Conservation (phyloP, 2,329 filamentous ascomycete genomes). For the Aspergillus tanneri region DNA sequence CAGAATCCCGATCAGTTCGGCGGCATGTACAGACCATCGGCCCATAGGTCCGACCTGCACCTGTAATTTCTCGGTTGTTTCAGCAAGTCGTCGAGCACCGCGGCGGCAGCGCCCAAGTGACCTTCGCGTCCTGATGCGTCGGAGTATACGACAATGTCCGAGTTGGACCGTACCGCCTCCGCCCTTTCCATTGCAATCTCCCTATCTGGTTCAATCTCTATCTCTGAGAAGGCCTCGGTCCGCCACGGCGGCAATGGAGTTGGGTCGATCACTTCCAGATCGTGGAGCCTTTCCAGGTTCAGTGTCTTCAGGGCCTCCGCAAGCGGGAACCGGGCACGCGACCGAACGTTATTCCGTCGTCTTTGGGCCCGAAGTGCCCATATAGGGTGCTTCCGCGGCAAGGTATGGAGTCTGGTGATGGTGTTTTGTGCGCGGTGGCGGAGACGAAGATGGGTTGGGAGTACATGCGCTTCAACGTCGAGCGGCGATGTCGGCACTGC, state of each 20-base stretch:
- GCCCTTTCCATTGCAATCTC: constrained; percentile 21
- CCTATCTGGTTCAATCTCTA: constrained; percentile 24
- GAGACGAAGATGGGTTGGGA: constrained; percentile 16
- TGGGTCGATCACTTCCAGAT: constrained; percentile 27
- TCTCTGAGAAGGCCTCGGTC: constrained; percentile 19
- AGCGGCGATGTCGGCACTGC: constrained; percentile 14
- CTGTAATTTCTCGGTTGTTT: background rate
- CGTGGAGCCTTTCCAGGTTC: constrained; percentile 13
- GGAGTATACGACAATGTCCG: constrained; percentile 17
- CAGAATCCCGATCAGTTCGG: constrained; percentile 24
- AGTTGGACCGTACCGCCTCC: constrained; percentile 8
- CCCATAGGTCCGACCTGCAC: constrained; percentile 13
- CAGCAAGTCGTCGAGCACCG: background rate
- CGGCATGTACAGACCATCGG: constrained; percentile 23
- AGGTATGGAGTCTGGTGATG: constrained; percentile 13
- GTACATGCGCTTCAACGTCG: constrained; percentile 20
- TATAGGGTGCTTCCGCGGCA: constrained; percentile 16
- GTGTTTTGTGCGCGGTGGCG: constrained; percentile 9
- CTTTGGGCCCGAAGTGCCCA: constrained; percentile 5
- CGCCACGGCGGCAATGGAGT: constrained; percentile 22
- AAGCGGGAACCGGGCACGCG: constrained; percentile 19
- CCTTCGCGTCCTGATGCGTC: constrained; percentile 20
- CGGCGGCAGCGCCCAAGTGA: constrained; percentile 17
- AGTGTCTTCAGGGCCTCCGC: constrained; percentile 22
- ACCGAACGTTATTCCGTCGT: constrained; percentile 5